These are phyloP conservation scores for Termitomyces sp. DNA, from an alignment of 1,284 basidiomycete genomes.

Conservation along the genomic window DNA sequence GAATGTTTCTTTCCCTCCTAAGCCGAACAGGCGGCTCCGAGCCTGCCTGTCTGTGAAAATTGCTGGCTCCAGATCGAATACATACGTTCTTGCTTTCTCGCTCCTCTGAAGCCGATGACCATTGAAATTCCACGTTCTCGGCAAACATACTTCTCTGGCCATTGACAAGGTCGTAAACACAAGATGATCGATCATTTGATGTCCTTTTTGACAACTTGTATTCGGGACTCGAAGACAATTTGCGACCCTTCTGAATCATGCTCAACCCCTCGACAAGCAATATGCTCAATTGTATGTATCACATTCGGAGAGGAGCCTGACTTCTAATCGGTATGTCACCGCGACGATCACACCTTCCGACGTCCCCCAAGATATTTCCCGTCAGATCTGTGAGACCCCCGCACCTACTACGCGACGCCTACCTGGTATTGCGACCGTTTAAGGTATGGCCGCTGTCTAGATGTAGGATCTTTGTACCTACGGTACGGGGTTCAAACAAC, in stretches of 20 bases:
- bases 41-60: neutral
- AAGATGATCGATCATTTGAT: constrained; percentile 11
- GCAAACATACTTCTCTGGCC: constrained; percentile 1
- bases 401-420: neutral
- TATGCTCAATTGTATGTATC: neutral
- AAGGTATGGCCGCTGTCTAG: neutral
- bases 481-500: neutral
- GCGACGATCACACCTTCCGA: neutral
- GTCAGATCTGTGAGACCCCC: neutral
- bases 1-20: neutral
- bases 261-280: constrained; percentile 1
- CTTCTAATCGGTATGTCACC: constrained; percentile 14
- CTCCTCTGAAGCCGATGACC: neutral
- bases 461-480: neutral
- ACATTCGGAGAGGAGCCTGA: neutral
- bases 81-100: neutral
- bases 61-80: neutral
- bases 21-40: neutral
- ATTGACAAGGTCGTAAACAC: neutral
- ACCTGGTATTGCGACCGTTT: neutral
- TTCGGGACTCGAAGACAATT: neutral
- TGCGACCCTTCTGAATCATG: constrained; percentile 1
- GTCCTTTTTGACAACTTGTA: neutral
- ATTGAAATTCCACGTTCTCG: neutral
- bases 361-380: neutral